Base-by-base conservation (phyloP, 192 early-diverging fungal species). In the Coemansia sp. region DNA sequence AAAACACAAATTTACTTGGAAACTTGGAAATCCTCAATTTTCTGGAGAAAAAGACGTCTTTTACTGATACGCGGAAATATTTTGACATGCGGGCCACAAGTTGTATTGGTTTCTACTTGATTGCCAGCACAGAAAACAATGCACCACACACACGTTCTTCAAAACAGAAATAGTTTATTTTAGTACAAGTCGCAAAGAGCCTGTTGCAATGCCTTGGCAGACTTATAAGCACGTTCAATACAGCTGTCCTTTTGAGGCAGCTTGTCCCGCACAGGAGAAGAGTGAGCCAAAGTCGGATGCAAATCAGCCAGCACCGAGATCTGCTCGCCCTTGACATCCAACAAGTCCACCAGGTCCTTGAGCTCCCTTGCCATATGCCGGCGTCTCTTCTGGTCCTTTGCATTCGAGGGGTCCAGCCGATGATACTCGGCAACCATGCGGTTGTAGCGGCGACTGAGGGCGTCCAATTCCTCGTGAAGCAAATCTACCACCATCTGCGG, bases 291-390 rank as follows among this genome's bases (percentile, higher is more conserved):
- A 19, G 19, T 26, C 19, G 67, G 73, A 16, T 77, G 73, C 55
- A 77, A 50, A 2, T 37, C 56, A 8, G 67, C 62, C 4, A 77
- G 41, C 36, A 70, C 60, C 2, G 73, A 55, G 23, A 78, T 78
- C 61, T 78, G 76, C 69, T 78, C 76, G 49, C 69, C 70, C 61
- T 78, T 78, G 30, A 68, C 70, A 18, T 78, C 70, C 19, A 78
- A 37, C 40, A 78, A 43, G 31, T 78, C 76, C 10, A 78, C 76
- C 41, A 78, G 48, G 39, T 78, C 69, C 51, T 72, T 78, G 18
- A 78, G 57, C 54, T 78, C 76, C 6, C 58, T 48, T 0, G 76
- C 61, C 76, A 78, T 68, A 19, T 35, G 39, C 19, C 76, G 46
- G 28, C 76, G 53, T 0, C 48, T 35, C 4, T 65, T 52, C 55